Evolutionary conservation across 129 eudicot species (phyloP), one percentile per base, ranked within the genome.

Genomic region (Flaveria sonorensis): DNA sequence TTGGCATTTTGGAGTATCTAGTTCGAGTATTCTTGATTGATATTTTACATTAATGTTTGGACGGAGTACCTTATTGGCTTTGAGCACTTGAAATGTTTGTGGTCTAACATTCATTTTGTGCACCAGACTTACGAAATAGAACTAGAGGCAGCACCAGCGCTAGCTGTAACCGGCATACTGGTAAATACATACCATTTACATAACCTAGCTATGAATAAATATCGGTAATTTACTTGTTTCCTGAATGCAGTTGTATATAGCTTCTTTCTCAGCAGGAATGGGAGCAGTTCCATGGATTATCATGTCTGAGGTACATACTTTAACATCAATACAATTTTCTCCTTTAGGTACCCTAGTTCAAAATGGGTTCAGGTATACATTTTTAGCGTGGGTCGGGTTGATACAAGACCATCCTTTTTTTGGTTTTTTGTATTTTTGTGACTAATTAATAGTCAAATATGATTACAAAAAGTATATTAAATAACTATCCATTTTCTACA

Each of bases 251-350:
- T 90, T 90, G 70, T 90, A 88, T 77, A 86, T 90, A 73, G 90
- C 88, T 14, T 77, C 93, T 15, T 93, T 89, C 60, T 89, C 97
- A 53, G 83, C 75, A 50, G 98, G 98, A 83, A 93, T 93, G 98
- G 98, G 98, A 79, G 92, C 98, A 12, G 88, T 93, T 85, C 98
- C 98, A 40, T 93, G 98, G 98, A 96, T 93, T 55, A 85, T 93
- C 30, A 93, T 93, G 98, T 93, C 98, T 20, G 98, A 90, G 92
- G 98, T 93, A 88, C 69, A 45, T 65, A 43, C 19, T 7, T 72
- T 3, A 45, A n/a, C 70, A 61, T 20, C 26, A 28, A 77, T 39
- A 62, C 21, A 51, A n/a, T 36, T 36, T 71, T 51, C 48, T 1
- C 39, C 40, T 30, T 13, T 74, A 5, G 45, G 20, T n/a, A 50